Percentiles rank a stretch among this genome's conserved stretches.
Conservation (phyloP, 2,329 filamentous ascomycete species). For the Paecilomyces niveus region DNA sequence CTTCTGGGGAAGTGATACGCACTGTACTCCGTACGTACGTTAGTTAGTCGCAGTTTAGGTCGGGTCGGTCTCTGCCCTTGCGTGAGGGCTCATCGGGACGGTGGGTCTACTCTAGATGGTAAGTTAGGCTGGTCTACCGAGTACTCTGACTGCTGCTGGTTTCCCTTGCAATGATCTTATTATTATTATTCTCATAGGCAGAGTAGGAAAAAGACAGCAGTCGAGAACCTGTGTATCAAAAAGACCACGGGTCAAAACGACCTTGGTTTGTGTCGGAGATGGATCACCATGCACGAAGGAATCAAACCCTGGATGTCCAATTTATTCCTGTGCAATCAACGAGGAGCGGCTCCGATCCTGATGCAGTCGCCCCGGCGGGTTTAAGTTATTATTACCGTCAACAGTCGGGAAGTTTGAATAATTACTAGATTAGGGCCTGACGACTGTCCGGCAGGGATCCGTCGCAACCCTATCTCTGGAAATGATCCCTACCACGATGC, state of each 20-base stretch:
- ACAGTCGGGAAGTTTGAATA: not conserved
- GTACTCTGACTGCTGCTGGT: not conserved
- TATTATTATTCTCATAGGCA: not conserved
- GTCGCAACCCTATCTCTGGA: not conserved
- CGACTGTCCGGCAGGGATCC: not conserved
- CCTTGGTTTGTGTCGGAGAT: not conserved
- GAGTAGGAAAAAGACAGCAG: not conserved
- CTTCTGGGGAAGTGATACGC: not conserved
- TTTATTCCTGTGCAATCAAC: not conserved
- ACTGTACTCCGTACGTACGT: not conserved
- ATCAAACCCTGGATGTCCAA: not conserved
- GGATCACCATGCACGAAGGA: not conserved
- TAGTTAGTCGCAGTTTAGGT: not conserved
- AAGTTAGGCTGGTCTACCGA: not conserved
- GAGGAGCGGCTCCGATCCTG: not conserved
- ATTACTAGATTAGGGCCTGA: not conserved
- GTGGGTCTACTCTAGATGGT: not conserved
- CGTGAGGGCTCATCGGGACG: not conserved
- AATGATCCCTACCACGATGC: not conserved
- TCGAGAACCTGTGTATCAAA: not conserved
- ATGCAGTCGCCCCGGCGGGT: not conserved
- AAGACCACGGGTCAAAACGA: not conserved
- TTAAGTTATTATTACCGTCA: not conserved
- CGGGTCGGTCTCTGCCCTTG: not conserved
- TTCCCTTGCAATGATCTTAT: not conserved